Base-by-base conservation (phyloP, 164 flowering plant species). In the Aristolochia fimbriata region DNA sequence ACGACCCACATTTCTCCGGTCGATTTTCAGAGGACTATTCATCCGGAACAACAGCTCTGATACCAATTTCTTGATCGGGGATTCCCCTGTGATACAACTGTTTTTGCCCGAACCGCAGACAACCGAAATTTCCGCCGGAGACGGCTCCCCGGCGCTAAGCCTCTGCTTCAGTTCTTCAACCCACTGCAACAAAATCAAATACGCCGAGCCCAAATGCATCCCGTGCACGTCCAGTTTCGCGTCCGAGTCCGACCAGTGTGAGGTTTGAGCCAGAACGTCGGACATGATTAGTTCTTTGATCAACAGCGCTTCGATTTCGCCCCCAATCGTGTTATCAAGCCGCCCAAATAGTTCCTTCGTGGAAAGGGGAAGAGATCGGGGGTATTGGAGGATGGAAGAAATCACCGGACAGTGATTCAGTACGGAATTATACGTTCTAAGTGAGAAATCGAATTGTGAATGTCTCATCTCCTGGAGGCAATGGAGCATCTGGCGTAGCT, bases 141-240 rank as follows among this genome's bases (percentile, higher is more conserved):
- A 30, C 33, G 25, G 63, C 14, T 41, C 15, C 4, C 70, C 62
- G 11, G 21, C 79, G 17, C 50, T 51, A 58, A 81, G 72, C 68
- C 76, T 79, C 20, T 10, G 16, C 25, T 56, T 74, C 70, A 81
- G 22, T 74, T 79, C 86, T 61, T 81, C 72, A 62, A 86, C 57
- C 96, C 98, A 92, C 56, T 80, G 86, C 64, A 92, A 69, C 78
- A 92, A 56, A 55, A 84, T 78, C 78, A 92, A 56, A 65, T 83
- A 92, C 1, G 93, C 84, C 43, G 88, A 60, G 37, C 82, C 76
- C 73, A 81, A 52, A 64, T 89, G 91, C 89, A 89, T 79, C 47
- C 96, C 98, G 62, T 92, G 98, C 76, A 92, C 72, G 73, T 92
- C 98, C 80, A 92, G 59, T 74, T 82, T 89, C 53, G 61, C 76